Conservation (phyloP, 2,329 filamentous ascomycete species). For the Clathrospora elynae region DNA sequence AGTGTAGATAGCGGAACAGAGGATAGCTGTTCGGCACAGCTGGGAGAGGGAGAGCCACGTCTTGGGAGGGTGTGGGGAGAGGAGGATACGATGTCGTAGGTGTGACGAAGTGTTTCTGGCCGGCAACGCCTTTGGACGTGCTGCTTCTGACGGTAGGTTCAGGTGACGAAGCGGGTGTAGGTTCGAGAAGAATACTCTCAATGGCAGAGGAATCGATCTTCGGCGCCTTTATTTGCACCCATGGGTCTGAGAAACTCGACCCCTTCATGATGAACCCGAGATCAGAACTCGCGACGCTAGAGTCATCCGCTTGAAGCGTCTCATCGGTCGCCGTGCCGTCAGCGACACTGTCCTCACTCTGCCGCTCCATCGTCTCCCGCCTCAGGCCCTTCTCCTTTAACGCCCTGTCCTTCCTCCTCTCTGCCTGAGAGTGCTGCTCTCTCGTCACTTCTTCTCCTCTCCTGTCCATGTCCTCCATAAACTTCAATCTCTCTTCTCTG, state of each 20-base stretch:
- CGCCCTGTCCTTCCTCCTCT: slow-evolving; percentile 56
- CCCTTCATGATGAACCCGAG: slow-evolving; percentile 37
- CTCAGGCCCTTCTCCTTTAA: slow-evolving; percentile 56
- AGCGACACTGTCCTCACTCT: slow-evolving; percentile 12
- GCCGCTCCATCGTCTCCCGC: slow-evolving; percentile 17
- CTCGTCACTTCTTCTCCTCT: slow-evolving; percentile 59
- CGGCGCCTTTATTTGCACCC: slow-evolving; percentile 1
- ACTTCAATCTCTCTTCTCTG: slow-evolving; percentile 64
- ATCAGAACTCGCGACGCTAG: slow-evolving; percentile 18
- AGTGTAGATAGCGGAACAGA: slow-evolving; percentile 80
- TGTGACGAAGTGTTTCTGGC: slow-evolving; percentile 48
- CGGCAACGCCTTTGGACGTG: slow-evolving; percentile 17
- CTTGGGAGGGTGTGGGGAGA: slow-evolving; percentile 26
- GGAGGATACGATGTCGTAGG: slow-evolving; percentile 54
- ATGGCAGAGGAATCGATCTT: slow-evolving; percentile 9
- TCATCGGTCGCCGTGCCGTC: slow-evolving; percentile 21
- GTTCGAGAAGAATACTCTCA: background rate
- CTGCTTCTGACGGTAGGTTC: slow-evolving; percentile 14
- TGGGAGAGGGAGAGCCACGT: slow-evolving; percentile 40
- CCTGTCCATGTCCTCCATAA: slow-evolving; percentile 62
- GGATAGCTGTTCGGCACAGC: slow-evolving; percentile 61
- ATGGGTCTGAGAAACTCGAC: slow-evolving; percentile 23
- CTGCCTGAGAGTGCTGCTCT: slow-evolving; percentile 54
- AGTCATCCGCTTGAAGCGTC: slow-evolving; percentile 17
- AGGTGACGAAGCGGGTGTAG: slow-evolving; percentile 1